Evolutionary conservation across 805 yeast genomes (phyloP), one percentile per base, ranked within the genome.

Genomic region (Wickerhamiella bombiphila): DNA sequence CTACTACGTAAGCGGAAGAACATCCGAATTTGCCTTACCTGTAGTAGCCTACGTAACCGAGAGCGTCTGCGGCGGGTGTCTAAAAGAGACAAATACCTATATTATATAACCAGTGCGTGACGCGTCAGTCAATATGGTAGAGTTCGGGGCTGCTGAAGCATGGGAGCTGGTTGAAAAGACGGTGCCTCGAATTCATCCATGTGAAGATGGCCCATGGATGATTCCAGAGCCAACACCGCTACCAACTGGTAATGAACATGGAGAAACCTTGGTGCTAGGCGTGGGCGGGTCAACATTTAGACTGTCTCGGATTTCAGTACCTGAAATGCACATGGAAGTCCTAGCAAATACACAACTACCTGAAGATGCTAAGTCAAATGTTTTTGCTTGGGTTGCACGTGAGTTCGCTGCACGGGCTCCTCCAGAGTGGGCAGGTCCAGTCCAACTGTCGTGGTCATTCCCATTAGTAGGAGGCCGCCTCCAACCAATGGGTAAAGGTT

Each of bases 371-470:
- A 40, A 37, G 28, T 7, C 30, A 3, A 40, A 40, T 17, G 35
- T 48, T 14, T 34, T 49, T 16, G 40, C 30, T 4, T 49, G 49
- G 49, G 35, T 40, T n/a, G 49, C 45, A 1, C 25, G 13, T 16
- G 35, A 35, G 30, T 22, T 48, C 13, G 25, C 13, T 8, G 11
- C 11, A 24, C 11, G 11, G 9, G 26, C 26, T 24, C 39, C 42
- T 15, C 28, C 38, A 19, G 36, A 20, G 6, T 15, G 9, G 20
- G 3, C 14, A 22, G 35, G 30, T 11, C 30, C 15, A 17, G 14
- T 47, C 15, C 44, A 43, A 5, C 32, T 50, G 6, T 45, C 51
- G 11, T 48, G 52, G 54, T 46, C 54, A n/a, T 50, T 50, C 30
- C 54, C 54, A 29, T 40, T 50, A 13, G 22, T 35, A 1, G 13